Evolutionary conservation across 176 grass and related monocot species (phyloP).

Genomic region (Canna indica): DNA sequence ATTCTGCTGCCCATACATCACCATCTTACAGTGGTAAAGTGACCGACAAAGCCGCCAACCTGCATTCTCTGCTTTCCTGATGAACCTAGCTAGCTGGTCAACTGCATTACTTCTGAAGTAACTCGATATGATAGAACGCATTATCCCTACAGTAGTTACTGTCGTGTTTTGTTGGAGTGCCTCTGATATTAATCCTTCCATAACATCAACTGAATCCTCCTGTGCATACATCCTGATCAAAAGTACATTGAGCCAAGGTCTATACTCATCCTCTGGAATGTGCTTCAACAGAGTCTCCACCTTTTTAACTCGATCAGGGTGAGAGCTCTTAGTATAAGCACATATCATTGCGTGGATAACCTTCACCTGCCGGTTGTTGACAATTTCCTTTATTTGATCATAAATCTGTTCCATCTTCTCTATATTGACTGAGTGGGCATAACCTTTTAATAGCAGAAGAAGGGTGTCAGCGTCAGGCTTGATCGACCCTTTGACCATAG

Average conservation of each 20-base stretch:
- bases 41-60: slow-evolving; percentile 69
- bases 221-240: slow-evolving; percentile 74
- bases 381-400: slow-evolving; percentile 32
- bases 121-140: slow-evolving; percentile 52
- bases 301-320: slow-evolving; percentile 50
- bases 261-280: slow-evolving; percentile 55
- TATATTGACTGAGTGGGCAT: slow-evolving; percentile 55
- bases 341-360: slow-evolving; percentile 72
- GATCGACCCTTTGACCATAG: slow-evolving; percentile 40
- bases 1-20: too few relatives aligned
- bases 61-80: slow-evolving; percentile 43
- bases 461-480: slow-evolving; percentile 55
- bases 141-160: slow-evolving; percentile 38
- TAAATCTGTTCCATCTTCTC: slow-evolving; percentile 79
- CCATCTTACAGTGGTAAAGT: too few relatives aligned
- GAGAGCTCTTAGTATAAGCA: slow-evolving; percentile 59
- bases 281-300: slow-evolving; percentile 53
- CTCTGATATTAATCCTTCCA: too few relatives aligned
- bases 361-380: slow-evolving; percentile 16
- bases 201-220: slow-evolving; percentile 55
- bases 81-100: slow-evolving; percentile 56
- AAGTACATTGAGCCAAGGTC: slow-evolving; percentile 63
- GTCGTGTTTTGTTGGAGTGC: too few relatives aligned
- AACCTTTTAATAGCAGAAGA: slow-evolving; percentile 73
- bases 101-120: slow-evolving; percentile 49